These are phyloP conservation scores for Vicia faba DNA, from an alignment of 306 rosid species.

Conservation along the genomic window DNA sequence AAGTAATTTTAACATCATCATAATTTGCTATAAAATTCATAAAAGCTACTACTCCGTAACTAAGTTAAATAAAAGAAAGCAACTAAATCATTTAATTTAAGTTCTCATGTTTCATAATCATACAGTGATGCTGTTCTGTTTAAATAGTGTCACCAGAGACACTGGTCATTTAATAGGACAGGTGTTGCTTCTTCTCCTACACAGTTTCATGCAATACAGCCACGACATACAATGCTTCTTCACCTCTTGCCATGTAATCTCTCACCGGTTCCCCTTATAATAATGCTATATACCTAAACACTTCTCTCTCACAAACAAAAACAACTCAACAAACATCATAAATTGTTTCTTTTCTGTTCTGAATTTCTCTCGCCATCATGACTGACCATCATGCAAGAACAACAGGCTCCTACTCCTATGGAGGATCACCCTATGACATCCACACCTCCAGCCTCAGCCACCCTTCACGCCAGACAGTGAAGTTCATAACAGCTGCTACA, in stretches of 20 bases:
- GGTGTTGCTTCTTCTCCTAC: slow-evolving; percentile 35
- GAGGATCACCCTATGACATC: slow-evolving; percentile 13
- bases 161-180: slow-evolving; percentile 32
- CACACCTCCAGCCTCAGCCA: not conserved
- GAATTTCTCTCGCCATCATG: slow-evolving; percentile 22
- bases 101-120: not conserved
- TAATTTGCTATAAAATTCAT: not conserved
- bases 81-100: not conserved
- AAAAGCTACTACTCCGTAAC: not conserved
- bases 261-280: slow-evolving; percentile 14
- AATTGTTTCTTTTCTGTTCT: not conserved
- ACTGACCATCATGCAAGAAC: slow-evolving; percentile 39
- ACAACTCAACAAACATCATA: not conserved
- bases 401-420: slow-evolving; percentile 25
- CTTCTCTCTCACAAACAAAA: slow-evolving; percentile 21
- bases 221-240: slow-evolving; percentile 42
- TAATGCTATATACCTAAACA: slow-evolving; percentile 34
- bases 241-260: slow-evolving; percentile 42
- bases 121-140: not conserved
- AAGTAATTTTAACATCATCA: not conserved
- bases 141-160: slow-evolving; percentile 24
- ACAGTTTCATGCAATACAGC: slow-evolving; percentile 48
- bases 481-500: slow-evolving; percentile 54
- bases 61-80: not conserved
- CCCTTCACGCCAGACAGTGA: slow-evolving; percentile 47